These are phyloP conservation scores for Logfia minima DNA, from an alignment of 129 eudicot species.

Conservation along the genomic window DNA sequence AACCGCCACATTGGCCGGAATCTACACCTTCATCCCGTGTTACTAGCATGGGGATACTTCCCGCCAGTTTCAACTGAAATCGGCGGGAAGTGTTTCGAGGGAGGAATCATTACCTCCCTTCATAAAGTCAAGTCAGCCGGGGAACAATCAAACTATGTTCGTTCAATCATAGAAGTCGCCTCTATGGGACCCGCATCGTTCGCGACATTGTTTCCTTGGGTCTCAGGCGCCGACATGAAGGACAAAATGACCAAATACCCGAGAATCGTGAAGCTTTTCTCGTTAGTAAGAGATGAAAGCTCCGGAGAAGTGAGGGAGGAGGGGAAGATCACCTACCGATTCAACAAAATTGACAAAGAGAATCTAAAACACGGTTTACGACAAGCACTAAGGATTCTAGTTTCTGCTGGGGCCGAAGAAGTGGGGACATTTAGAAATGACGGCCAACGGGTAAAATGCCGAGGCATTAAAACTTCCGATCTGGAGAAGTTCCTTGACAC, in stretches of 20 bases:
- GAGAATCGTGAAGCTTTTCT: slow-evolving; percentile 60
- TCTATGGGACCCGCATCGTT: slow-evolving; percentile 66
- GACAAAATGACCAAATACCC: slow-evolving; percentile 56
- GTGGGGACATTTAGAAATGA: slow-evolving; percentile 83
- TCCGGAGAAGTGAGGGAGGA: slow-evolving; percentile 61
- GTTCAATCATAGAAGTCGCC: slow-evolving; percentile 64
- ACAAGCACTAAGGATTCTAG: slow-evolving; percentile 56
- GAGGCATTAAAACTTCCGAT: slow-evolving; percentile 45
- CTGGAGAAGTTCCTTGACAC: slow-evolving; percentile 75
- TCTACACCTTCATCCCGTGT: slow-evolving; percentile 79
- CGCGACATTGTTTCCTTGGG: slow-evolving; percentile 62
- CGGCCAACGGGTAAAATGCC: slow-evolving; percentile 62
- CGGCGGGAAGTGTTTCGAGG: slow-evolving; percentile 56
- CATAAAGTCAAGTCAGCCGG: slow-evolving; percentile 57
- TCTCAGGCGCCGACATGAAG: slow-evolving; percentile 63
- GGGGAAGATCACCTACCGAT: slow-evolving; percentile 52
- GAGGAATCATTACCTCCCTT: slow-evolving; percentile 77
- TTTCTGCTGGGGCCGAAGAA: slow-evolving; percentile 86
- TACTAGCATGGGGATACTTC: slow-evolving; percentile 79
- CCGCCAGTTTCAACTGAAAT: slow-evolving; percentile 34
- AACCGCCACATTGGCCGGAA: slow-evolving; percentile 76
- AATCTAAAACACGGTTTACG: slow-evolving; percentile 65
- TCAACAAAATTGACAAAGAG: slow-evolving; percentile 53
- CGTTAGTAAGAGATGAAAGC: slow-evolving; percentile 63
- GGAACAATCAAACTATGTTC: slow-evolving; percentile 37